Evolutionary conservation across 192 early-diverging fungal species (phyloP).

Genomic region (Backusella tarrabulga): DNA sequence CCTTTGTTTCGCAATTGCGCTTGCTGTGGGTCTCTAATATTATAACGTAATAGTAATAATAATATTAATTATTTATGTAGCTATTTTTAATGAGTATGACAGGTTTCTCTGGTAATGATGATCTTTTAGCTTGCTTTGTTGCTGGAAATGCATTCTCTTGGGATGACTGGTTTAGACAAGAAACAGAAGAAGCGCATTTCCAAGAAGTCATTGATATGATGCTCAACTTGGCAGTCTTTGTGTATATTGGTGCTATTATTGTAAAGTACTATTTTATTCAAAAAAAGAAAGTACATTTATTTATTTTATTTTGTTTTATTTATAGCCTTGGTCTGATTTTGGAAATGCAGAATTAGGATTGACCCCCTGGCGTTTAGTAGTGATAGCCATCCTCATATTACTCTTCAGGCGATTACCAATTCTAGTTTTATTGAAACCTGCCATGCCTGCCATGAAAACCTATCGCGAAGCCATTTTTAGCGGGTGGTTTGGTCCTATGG

Average conservation of each 20-base stretch:
- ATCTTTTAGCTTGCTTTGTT: constrained; percentile 75
- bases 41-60: background rate
- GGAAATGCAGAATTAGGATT: constrained; percentile 49
- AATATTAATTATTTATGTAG: background rate
- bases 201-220: constrained; percentile 90
- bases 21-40: constrained; percentile 50
- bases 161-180: constrained; percentile 91
- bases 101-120: constrained; percentile 68
- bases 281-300: background rate
- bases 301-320: background rate
- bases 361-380: constrained; percentile 65
- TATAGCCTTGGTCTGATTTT: constrained; percentile 64
- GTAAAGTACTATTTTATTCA: constrained; percentile 13
- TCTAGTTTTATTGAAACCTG: constrained; percentile 56
- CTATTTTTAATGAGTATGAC: constrained; percentile 66
- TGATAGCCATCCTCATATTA: constrained; percentile 63
- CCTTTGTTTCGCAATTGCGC: constrained; percentile 78
- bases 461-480: constrained; percentile 78
- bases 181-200: constrained; percentile 77
- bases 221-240: constrained; percentile 84
- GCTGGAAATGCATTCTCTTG: constrained; percentile 80
- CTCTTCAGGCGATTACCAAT: constrained; percentile 71
- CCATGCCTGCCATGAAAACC: constrained; percentile 70
- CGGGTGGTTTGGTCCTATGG: constrained; percentile 92
- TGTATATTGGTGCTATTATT: constrained; percentile 85